A percentile compares a stretch with the other conserved stretches of the same genome.
Conservation (phyloP, 2,329 filamentous ascomycete genomes). For the Trichoderma breve region DNA sequence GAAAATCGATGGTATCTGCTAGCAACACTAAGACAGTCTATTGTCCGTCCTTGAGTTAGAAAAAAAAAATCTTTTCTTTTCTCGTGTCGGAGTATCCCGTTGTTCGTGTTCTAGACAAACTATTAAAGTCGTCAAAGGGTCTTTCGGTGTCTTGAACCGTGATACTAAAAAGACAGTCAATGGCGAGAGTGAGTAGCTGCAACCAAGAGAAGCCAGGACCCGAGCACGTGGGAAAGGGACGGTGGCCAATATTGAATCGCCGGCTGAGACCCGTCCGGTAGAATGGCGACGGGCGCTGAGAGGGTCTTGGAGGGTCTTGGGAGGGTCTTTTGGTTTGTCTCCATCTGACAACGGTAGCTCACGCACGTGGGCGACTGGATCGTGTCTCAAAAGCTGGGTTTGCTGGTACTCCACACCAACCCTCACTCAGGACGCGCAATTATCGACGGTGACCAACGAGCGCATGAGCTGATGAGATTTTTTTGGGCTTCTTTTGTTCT, state of each 20-base stretch:
- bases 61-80: not conserved
- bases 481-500: not conserved
- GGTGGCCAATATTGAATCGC: not conserved
- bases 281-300: not conserved
- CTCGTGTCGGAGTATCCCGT: not conserved
- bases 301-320: not conserved
- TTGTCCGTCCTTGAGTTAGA: not conserved
- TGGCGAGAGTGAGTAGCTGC: not conserved
- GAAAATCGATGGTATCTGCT: not conserved
- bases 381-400: not conserved
- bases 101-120: not conserved
- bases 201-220: not conserved
- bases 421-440: not conserved
- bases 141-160: not conserved
- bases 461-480: not conserved
- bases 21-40: not conserved
- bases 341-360: not conserved
- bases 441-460: not conserved
- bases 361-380: slow-evolving; percentile 14
- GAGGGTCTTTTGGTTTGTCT: not conserved
- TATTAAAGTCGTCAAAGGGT: not conserved
- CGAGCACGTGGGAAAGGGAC: not conserved
- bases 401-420: not conserved
- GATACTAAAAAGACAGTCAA: not conserved
- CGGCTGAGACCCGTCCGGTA: not conserved